Base-by-base conservation (phyloP, 495 filamentous ascomycete genomes). In the Penicillium crystallinum region DNA sequence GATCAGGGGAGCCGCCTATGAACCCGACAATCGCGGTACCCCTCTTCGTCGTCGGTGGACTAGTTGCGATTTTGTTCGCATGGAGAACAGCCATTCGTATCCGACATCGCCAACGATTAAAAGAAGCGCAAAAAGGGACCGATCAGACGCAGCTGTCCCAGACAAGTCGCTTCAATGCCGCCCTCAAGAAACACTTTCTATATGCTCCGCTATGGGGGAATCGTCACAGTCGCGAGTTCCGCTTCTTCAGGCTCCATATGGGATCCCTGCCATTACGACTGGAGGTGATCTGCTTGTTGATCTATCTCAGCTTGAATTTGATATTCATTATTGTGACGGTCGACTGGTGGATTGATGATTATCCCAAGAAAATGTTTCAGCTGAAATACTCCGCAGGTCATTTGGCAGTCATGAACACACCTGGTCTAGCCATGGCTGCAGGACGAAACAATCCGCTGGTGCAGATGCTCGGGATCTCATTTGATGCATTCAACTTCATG, bases 401-500 rank as follows among this genome's bases (percentile, higher is more conserved):
- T 29, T 34, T 76, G 31, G 72, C 71, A 19, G 68, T 74, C 38
- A 66, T 76, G 65, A 76, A 76, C 35, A 59, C 64, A 6, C 69
- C 73, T 0, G 69, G 63, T 8, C 36, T 74, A 46, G 69, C 75
- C 9, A 40, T 76, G 21, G 66, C 68, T 14, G 73, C 71, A 15
- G 70, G 65, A 4, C 66, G 73, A n/a, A 75, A 76, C 36, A 76
- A 76, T 43, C 71, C 68, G 0, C 49, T 76, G 46, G 60, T 75
- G 14, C 46, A 54, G 17, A 29, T 74, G 17, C 37, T 75, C n/a
- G 68, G 67, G 1, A 49, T 75, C 12, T 59, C 64, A 3, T 75
- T 74, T 19, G 71, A 76, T 42, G 61, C 69, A 0, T 76, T 75
- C 60, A 76, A 76, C 44, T 64, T 75, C 11, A 57, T 76, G 53